phyloP scores from a whole-genome alignment of 2,329 filamentous ascomycete species.

The Xylaria digitata region DNA sequence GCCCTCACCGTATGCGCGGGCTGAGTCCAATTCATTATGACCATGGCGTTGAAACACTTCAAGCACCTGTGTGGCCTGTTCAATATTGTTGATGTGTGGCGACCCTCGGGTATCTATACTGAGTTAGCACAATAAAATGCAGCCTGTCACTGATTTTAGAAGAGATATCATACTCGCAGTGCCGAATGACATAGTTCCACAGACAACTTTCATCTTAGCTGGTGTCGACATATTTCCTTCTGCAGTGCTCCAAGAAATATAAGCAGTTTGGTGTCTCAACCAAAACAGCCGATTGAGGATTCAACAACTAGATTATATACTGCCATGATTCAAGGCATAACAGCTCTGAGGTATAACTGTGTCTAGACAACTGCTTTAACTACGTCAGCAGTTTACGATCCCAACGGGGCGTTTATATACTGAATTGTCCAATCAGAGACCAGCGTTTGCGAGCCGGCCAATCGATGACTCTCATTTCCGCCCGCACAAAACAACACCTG shows the following conservation, averaged over 20 bases:
- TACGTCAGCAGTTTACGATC: not conserved
- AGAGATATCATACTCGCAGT: conserved; percentile 14
- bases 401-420: not conserved
- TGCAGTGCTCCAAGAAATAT: not conserved
- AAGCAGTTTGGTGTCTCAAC: not conserved
- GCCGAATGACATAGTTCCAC: conserved; percentile 36
- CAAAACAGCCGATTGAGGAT: not conserved
- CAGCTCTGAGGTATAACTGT: not conserved
- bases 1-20: conserved; percentile 72
- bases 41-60: conserved; percentile 73
- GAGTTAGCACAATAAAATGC: not conserved
- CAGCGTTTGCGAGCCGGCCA: conserved; percentile 24
- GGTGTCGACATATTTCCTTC: conserved; percentile 22
- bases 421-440: conserved; percentile 18
- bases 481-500: not conserved
- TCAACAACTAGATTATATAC: conserved; percentile 5
- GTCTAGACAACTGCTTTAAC: not conserved
- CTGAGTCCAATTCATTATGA: conserved; percentile 73
- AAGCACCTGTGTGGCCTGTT: conserved; percentile 60
- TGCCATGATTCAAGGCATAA: not conserved
- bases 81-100: conserved; percentile 35
- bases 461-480: conserved; percentile 4
- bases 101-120: conserved; percentile 20
- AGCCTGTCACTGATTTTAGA: not conserved
- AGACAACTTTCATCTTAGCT: conserved; percentile 33